A percentile compares a stretch with the other conserved stretches of the same genome.
Evolutionary conservation across 139 green algal genomes (phyloP).

Genomic region (Micractinium sp.): DNA sequence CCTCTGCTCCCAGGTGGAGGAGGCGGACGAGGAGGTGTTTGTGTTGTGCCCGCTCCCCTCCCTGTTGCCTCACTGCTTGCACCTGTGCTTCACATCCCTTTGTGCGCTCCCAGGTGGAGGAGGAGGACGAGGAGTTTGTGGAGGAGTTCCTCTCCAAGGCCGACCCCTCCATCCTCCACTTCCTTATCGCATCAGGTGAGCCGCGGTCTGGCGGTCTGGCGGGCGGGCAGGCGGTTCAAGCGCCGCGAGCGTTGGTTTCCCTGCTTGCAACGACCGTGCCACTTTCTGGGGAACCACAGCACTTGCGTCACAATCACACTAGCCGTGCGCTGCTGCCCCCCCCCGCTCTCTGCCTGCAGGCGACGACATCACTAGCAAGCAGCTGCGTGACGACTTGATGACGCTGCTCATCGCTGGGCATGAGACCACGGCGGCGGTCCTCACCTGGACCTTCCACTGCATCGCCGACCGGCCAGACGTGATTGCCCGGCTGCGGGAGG

Average conservation of each 20-base stretch:
- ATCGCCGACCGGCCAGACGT: constrained; percentile 79
- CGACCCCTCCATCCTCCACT: constrained; percentile 96
- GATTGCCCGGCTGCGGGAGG: constrained; percentile 56
- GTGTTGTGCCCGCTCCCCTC: neutral
- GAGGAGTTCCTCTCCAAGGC: constrained; percentile 93
- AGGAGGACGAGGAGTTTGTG: constrained; percentile 90
- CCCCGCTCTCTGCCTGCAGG: constrained; percentile 31
- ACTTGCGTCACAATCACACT: too few relatives aligned
- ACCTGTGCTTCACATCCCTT: neutral
- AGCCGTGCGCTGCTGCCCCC: neutral
- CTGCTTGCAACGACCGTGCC: too few relatives aligned
- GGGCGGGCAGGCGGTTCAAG: too few relatives aligned
- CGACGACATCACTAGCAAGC: constrained; percentile 92
- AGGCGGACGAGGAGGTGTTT: too few relatives aligned
- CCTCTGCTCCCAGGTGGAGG: too few relatives aligned
- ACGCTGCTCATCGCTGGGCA: constrained; percentile 97
- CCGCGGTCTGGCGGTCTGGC: too few relatives aligned
- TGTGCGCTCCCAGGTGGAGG: constrained; percentile 67
- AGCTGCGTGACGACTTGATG: constrained; percentile 98
- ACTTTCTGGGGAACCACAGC: too few relatives aligned
- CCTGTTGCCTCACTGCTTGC: neutral
- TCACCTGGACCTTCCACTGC: constrained; percentile 94
- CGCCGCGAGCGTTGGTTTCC: too few relatives aligned
- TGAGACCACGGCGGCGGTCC: constrained; percentile 95
- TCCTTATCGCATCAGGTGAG: constrained; percentile 84